These are phyloP conservation scores for Pochonia chlamydosporia DNA, from an alignment of 2,329 filamentous ascomycete species.

Conservation along the genomic window DNA sequence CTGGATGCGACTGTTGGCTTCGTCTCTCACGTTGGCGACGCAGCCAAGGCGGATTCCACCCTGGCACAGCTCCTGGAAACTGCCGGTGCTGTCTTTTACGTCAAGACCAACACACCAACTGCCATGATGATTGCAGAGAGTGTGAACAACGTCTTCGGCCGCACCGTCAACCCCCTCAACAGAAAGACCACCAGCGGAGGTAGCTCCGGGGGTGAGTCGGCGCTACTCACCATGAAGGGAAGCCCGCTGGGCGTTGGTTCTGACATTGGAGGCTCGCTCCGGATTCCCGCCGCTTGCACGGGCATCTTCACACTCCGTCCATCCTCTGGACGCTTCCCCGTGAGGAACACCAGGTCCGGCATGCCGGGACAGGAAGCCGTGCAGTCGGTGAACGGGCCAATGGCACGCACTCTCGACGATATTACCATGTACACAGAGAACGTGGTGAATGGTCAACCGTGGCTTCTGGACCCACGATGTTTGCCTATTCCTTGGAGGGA, in stretches of 20 bases:
- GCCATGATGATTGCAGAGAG: slow-evolving; percentile 66
- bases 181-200: slow-evolving; percentile 56
- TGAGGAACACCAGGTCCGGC: slow-evolving; percentile 45
- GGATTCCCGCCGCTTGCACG: slow-evolving; percentile 49
- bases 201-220: slow-evolving; percentile 61
- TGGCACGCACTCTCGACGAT: slow-evolving; percentile 50
- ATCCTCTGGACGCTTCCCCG: slow-evolving; percentile 55
- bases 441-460: slow-evolving; percentile 47
- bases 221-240: slow-evolving; percentile 53
- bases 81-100: slow-evolving; percentile 49
- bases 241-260: slow-evolving; percentile 57
- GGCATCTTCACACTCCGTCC: slow-evolving; percentile 52
- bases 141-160: slow-evolving; percentile 59
- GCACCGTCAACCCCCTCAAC: slow-evolving; percentile 57
- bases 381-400: slow-evolving; percentile 56
- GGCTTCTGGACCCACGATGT: slow-evolving; percentile 51
- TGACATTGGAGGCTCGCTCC: slow-evolving; percentile 55
- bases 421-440: slow-evolving; percentile 48
- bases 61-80: slow-evolving; percentile 35
- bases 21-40: slow-evolving; percentile 52
- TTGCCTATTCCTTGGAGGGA: slow-evolving; percentile 52
- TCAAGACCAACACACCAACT: slow-evolving; percentile 54
- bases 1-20: slow-evolving; percentile 60
- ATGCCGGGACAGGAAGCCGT: slow-evolving; percentile 62
- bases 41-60: slow-evolving; percentile 37